Conservation (phyloP, 192 early-diverging fungal genomes). For the Coemansia sp. region DNA sequence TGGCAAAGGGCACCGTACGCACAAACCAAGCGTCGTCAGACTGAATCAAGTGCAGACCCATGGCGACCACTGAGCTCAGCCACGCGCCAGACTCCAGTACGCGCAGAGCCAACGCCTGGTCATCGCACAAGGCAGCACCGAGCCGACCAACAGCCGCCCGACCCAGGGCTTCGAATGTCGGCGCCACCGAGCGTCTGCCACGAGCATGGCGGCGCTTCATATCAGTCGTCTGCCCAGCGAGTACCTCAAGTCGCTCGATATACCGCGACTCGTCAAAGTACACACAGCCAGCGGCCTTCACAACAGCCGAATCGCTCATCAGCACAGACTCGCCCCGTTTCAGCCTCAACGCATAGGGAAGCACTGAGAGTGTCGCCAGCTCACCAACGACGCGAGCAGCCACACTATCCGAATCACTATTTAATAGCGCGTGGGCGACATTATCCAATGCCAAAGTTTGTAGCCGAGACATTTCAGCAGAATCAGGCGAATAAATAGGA, state of each 20-base stretch:
- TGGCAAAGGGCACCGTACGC: conserved; percentile 23
- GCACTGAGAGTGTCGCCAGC: conserved; percentile 36
- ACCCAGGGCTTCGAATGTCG: conserved; percentile 31
- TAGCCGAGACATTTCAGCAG: conserved; percentile 65
- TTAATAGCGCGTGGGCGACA: conserved; percentile 25
- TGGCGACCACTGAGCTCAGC: conserved; percentile 37
- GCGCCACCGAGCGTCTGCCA: background rate
- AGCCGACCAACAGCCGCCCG: conserved; percentile 25
- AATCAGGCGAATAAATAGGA: conserved; percentile 45
- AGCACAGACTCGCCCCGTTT: background rate
- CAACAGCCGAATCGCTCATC: background rate
- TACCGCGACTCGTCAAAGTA: background rate
- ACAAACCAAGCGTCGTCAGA: conserved; percentile 27
- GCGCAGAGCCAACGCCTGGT: conserved; percentile 1
- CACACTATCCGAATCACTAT: background rate
- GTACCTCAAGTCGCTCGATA: background rate
- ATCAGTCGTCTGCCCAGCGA: conserved; percentile 2
- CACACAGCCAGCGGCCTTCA: background rate
- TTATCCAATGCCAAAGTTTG: conserved; percentile 72
- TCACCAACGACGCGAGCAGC: conserved; percentile 26
- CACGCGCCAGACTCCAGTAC: conserved; percentile 33
- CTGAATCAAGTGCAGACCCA: conserved; percentile 42
- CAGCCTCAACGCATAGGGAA: conserved; percentile 20
- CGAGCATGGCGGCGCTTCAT: conserved; percentile 1
- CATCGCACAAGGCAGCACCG: conserved; percentile 12